Conservation (phyloP, 1,139 yeast species). For the Diutina scorzettiae region DNA sequence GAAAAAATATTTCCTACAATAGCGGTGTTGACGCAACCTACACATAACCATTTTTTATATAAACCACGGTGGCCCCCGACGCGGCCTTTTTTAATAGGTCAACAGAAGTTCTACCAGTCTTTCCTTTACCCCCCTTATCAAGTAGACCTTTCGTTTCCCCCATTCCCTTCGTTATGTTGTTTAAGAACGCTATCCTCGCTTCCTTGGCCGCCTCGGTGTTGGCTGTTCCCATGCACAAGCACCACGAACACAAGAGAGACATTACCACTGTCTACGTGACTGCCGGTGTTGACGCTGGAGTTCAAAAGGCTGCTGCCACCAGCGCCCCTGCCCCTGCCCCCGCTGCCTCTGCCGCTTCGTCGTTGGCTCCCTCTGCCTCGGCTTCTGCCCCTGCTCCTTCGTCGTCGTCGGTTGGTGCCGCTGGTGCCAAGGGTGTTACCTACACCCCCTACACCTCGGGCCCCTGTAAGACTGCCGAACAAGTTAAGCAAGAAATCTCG, state of each 20-base stretch:
- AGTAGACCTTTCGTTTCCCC: constrained; percentile 1
- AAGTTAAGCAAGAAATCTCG: constrained; percentile 50
- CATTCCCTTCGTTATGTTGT: constrained; percentile 1
- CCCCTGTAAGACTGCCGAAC: constrained; percentile 52
- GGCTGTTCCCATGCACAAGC: constrained; percentile 4
- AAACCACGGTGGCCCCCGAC: background rate
- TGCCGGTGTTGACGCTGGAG: background rate
- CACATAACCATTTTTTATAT: no score
- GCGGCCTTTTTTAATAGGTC: constrained; percentile 3
- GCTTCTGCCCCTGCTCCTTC: constrained; percentile 15
- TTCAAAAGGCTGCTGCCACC: constrained; percentile 3
- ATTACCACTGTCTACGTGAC: constrained; percentile 6
- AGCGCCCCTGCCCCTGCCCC: constrained; percentile 12
- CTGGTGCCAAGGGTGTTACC: constrained; percentile 51
- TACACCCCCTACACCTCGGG: constrained; percentile 77
- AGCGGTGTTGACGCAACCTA: no score
- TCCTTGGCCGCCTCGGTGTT: background rate
- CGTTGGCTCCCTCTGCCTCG: constrained; percentile 12
- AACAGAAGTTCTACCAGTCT: constrained; percentile 5
- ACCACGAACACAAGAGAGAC: constrained; percentile 6
- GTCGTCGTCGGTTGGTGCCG: constrained; percentile 7
- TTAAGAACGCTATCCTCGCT: constrained; percentile 2
- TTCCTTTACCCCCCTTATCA: constrained; percentile 1
- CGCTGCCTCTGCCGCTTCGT: constrained; percentile 13
- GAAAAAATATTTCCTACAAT: background rate